Base-by-base conservation (phyloP, 345 rosid species). In the Camelina neglecta region DNA sequence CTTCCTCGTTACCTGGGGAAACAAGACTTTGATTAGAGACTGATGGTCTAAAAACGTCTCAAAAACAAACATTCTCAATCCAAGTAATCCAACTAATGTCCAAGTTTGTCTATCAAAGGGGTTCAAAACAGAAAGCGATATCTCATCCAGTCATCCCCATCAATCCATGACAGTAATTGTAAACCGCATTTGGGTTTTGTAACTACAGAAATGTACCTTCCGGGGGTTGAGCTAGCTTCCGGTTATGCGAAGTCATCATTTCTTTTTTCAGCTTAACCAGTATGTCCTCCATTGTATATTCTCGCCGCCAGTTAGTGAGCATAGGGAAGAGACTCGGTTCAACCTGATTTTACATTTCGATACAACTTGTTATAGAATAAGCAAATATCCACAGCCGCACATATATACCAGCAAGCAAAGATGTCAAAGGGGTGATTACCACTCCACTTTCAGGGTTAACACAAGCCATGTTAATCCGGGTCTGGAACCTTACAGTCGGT, bases 361-460 rank as follows among this genome's bases (percentile, higher is more conserved):
- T 1, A 31, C 44, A 51, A 23, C 50, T 65, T 38, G 47, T 64
- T 20, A 21, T 21, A 50, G 3, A 38, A 3, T 23, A 73, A 45
- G 55, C 58, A 51, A 6, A 53, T 3, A 56, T 47, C 12, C 39
- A 47, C 1, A 58, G 18, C 49, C 44, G 11, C 24, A 36, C 15
- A 35, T 0, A 48, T 10, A 16, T 20, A 60, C 2, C 31, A 62
- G 6, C 4, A 35, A 35, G 6, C 4, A 35, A 35, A 8, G 20
- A 60, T 12, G 13, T 42, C 58, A 42, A 13, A 13, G 59, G 49
- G 12, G 38, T 7, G 31, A 7, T 68, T 89, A 91, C 98, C 98
- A 86, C 93, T 84, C 98, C 98, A 58, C 87, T 87, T 82, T 93
- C 96, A 41, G 93, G 98, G 89, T 88, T 89, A 60, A 93, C 98